Conservation (phyloP, 108 stramenopile species). For the Nitzschia sp. region DNA sequence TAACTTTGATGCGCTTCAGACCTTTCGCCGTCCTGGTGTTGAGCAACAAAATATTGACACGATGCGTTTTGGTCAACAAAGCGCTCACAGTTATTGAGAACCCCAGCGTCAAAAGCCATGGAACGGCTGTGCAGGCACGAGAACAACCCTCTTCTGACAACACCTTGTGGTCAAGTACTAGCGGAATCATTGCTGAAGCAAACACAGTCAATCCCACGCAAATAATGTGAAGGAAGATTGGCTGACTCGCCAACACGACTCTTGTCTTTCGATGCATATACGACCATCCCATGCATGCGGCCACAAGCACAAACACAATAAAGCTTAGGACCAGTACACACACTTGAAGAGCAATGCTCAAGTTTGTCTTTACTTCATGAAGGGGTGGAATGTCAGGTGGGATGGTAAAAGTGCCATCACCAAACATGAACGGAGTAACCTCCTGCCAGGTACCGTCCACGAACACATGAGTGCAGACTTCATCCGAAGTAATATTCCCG, state of each 20-base stretch:
- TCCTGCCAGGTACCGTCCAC: conserved; percentile 33
- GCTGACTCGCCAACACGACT: conserved; percentile 42
- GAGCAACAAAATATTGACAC: conserved; percentile 45
- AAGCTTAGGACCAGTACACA: conserved; percentile 1
- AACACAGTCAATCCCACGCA: conserved; percentile 52
- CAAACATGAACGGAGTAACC: conserved; percentile 33
- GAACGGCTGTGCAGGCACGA: conserved; percentile 24
- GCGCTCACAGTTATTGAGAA: conserved; percentile 48
- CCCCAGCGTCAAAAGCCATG: conserved; percentile 44
- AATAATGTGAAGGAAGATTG: conserved; percentile 43
- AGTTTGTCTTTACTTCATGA: conserved; percentile 7
- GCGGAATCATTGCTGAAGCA: conserved; percentile 36
- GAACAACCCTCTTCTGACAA: neutral
- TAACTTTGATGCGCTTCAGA: conserved; percentile 49
- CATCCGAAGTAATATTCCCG: conserved; percentile 18
- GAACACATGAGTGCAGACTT: conserved; percentile 32
- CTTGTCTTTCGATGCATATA: conserved; percentile 21
- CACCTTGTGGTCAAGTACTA: conserved; percentile 29
- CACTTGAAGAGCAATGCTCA: neutral
- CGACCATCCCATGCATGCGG: conserved; percentile 38
- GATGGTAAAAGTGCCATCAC: conserved; percentile 38
- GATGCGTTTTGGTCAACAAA: conserved; percentile 56
- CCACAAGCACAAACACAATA: conserved; percentile 9
- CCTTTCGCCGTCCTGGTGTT: neutral
- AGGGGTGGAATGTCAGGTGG: conserved; percentile 39